Conservation (phyloP, 805 yeast genomes). For the Saturnispora serradocipensis region DNA sequence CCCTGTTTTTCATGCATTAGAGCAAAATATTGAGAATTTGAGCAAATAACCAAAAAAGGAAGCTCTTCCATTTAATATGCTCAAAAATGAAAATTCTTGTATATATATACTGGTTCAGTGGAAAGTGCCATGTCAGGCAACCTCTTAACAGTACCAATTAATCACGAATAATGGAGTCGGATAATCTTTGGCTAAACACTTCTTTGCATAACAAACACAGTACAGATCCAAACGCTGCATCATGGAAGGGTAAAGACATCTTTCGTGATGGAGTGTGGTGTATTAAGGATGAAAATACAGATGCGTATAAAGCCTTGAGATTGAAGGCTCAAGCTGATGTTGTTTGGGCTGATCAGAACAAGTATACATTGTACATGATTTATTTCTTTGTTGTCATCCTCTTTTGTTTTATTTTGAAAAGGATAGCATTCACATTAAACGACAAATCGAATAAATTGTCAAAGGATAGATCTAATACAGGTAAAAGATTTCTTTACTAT, state of each 20-base stretch:
- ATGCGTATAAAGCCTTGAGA: conserved; percentile 17
- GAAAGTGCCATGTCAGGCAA: background rate
- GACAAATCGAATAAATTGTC: conserved; percentile 11
- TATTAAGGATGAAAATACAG: conserved; percentile 15
- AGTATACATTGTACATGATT: conserved; percentile 31
- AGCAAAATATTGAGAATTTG: background rate
- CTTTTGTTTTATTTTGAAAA: conserved; percentile 28
- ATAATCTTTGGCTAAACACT: background rate
- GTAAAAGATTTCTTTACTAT: conserved; percentile 13
- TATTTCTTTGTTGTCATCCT: conserved; percentile 34
- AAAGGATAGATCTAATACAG: conserved; percentile 1
- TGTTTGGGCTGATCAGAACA: conserved; percentile 23
- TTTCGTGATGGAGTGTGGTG: conserved; percentile 14
- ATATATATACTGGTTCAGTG: background rate
- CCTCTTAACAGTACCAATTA: background rate
- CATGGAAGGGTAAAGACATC: conserved; percentile 9
- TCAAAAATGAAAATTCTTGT: background rate
- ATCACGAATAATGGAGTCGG: background rate
- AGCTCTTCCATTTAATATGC: background rate
- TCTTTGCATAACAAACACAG: background rate
- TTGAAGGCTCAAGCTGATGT: conserved; percentile 26
- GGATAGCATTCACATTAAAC: conserved; percentile 12
- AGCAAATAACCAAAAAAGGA: background rate
- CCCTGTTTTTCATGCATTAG: background rate
- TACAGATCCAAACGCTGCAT: background rate